Base-by-base conservation (phyloP, 176 grass and related monocot species). In the Aegilops tauschii region DNA sequence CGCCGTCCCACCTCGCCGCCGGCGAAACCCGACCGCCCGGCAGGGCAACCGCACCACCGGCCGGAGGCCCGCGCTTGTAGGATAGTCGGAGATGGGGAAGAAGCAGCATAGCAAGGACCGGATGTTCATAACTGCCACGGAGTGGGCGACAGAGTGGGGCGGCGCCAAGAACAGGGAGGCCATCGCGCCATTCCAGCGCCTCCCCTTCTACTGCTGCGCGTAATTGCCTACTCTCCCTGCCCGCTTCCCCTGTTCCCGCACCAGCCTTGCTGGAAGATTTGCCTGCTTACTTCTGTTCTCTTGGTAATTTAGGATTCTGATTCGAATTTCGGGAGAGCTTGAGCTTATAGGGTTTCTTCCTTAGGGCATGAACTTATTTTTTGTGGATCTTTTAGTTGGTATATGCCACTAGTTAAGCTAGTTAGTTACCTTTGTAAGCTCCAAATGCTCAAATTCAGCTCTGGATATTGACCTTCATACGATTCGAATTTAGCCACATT, bases 91-190 rank as follows among this genome's bases (percentile, higher is more conserved):
- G 84, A 98, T 98, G 96, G 96, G 96, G 86, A 98, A 98, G 93
- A 98, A 98, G 84, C 96, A 98, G 82, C 96, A 98, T 52, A 98
- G 96, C 90, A 98, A 98, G 87, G 96, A 98, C 71, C 90, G 96
- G 20, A 98, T 98, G 96, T 98, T 91, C 92, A 98, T 98, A 66
- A 98, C 96, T 35, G 70, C 81, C 82, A 98, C 96, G 34, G 95
- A 98, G 84, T 98, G 95, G 95, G 93, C 93, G 58, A 98, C 95
- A 9, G 96, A 98, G 85, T 98, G 96, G 93, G 96, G 96, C 73
- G 96, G 96, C 79, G 96, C 96, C 73, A 98, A 95, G 74, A 61
- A 94, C 68, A 98, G 95, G 85, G 93, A 94, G 30, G 76, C 77
- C 25, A 83, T 79, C 81, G 54, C 74, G 27, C 93, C 92, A 73